Base-by-base conservation (phyloP, 345 rosid species). In the Draba incana region DNA sequence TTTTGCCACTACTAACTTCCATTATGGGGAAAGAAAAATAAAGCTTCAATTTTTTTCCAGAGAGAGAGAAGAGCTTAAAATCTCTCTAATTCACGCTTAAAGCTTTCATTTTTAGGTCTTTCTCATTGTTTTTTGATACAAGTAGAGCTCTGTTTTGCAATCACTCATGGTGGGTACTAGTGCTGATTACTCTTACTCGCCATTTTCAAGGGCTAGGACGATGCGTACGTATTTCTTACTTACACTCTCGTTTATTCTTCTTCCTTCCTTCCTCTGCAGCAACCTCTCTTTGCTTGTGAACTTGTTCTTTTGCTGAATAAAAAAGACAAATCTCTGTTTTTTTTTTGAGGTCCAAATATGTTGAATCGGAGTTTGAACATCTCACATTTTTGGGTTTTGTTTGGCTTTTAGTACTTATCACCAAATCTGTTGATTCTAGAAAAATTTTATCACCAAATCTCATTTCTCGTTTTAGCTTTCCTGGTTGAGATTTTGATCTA, bases 31-130 rank as follows among this genome's bases (percentile, higher is more conserved):
- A 55, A 8, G 2, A 10, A 9, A 24, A 9, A 24, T 42, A 52
- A 62, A 45, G 37, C 48, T 63, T 43, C 64, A 55, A 4, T 46
- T 64, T 56, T n/a, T 14, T 20, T 20, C 20, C 20, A 20, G 20
- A 20, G 20, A 20, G 20, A 20, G 20, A 20, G 20, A 20, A 20
- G 20, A 20, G 24, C 70, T 65, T 23, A 12, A 72, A 42, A 41
- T 14, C 67, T 51, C 66, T 57, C 60, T 20, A 44, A 3, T 41
- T 72, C 6, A 6, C 15, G 35, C 52, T 1, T 38, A 72, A 57
- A 73, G 54, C 37, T 66, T 66, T 41, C 53, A 57, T 66, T 54
- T 73, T 73, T 27, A 15, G 2, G 10, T 69, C 48, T 35, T 4
- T 47, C 2, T 4, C 64, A 47, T 37, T 6, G 42, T 15, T 12